These are phyloP conservation scores for Hypoxylon cercidicola DNA, from an alignment of 495 filamentous ascomycete species.

Conservation along the genomic window DNA sequence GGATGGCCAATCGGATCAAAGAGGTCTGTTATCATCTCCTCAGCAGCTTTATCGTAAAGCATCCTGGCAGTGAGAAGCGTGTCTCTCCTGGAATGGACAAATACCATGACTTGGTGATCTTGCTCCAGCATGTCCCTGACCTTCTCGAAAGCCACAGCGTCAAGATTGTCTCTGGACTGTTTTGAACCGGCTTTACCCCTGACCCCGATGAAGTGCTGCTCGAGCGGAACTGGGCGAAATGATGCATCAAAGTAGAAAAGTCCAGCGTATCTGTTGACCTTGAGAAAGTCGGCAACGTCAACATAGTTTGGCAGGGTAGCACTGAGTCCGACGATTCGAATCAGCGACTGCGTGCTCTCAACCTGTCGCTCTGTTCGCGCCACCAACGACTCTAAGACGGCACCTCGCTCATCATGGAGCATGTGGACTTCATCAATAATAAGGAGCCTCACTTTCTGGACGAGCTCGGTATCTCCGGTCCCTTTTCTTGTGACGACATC, in stretches of 20 bases:
- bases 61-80: constrained; percentile 87
- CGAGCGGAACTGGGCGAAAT: constrained; percentile 93
- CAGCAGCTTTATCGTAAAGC: constrained; percentile 85
- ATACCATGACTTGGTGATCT: constrained; percentile 97
- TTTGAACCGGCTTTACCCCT: constrained; percentile 88
- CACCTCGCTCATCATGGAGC: constrained; percentile 97
- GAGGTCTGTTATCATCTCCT: constrained; percentile 78
- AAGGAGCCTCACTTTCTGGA: constrained; percentile 94
- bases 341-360: constrained; percentile 96
- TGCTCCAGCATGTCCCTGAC: constrained; percentile 89
- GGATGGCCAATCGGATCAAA: constrained; percentile 81
- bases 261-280: constrained; percentile 91
- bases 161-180: constrained; percentile 85
- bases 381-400: constrained; percentile 93
- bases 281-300: constrained; percentile 96
- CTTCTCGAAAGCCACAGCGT: constrained; percentile 88
- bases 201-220: constrained; percentile 97
- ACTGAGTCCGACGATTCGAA: constrained; percentile 93
- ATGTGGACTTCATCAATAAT: constrained; percentile 99
- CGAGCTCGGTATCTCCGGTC: constrained; percentile 95
- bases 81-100: constrained; percentile 96
- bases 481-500: constrained; percentile 97
- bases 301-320: constrained; percentile 96
- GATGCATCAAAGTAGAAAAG: constrained; percentile 97
- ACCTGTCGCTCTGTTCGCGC: constrained; percentile 95